A percentile compares a stretch with the other conserved stretches of the same genome.
phyloP scores from a whole-genome alignment of 176 grass and related monocot genomes.

The Ananas comosus region DNA sequence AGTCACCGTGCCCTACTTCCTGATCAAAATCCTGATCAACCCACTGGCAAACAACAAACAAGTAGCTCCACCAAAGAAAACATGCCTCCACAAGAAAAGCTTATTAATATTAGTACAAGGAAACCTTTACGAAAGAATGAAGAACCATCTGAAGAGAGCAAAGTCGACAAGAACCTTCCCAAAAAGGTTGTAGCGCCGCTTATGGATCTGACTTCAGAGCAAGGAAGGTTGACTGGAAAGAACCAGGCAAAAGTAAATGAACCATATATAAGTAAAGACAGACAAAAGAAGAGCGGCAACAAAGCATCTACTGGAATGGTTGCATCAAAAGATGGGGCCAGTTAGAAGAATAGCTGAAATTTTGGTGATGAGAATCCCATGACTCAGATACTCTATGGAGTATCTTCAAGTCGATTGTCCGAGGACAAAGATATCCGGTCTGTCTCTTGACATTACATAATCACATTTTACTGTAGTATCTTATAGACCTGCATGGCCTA shows the following conservation, averaged over 20 bases:
- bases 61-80: slow-evolving; percentile 48
- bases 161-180: slow-evolving; percentile 13
- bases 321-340: slow-evolving; percentile 1
- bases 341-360: not conserved
- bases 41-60: slow-evolving; percentile 33
- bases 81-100: slow-evolving; percentile 27
- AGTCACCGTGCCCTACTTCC: slow-evolving; percentile 78
- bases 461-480: not conserved
- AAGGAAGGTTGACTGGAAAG: slow-evolving; percentile 7
- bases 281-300: slow-evolving; percentile 6
- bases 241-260: slow-evolving; percentile 10
- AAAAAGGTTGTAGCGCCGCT: slow-evolving; percentile 15
- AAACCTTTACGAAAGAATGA: slow-evolving; percentile 43
- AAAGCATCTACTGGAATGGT: not conserved
- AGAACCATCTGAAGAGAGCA: slow-evolving; percentile 25
- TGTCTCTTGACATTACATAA: not conserved
- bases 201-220: slow-evolving; percentile 23
- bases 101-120: slow-evolving; percentile 31
- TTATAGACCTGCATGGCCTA: not conserved
- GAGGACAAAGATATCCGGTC: not conserved
- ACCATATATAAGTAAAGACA: not conserved
- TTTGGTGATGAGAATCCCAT: not conserved
- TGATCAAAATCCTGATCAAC: slow-evolving; percentile 37
- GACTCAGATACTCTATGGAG: not conserved
- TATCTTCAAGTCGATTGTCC: not conserved